These are phyloP conservation scores for Phaeoacremonium minimum DNA, from an alignment of 2,329 filamentous ascomycete species.

Conservation along the genomic window DNA sequence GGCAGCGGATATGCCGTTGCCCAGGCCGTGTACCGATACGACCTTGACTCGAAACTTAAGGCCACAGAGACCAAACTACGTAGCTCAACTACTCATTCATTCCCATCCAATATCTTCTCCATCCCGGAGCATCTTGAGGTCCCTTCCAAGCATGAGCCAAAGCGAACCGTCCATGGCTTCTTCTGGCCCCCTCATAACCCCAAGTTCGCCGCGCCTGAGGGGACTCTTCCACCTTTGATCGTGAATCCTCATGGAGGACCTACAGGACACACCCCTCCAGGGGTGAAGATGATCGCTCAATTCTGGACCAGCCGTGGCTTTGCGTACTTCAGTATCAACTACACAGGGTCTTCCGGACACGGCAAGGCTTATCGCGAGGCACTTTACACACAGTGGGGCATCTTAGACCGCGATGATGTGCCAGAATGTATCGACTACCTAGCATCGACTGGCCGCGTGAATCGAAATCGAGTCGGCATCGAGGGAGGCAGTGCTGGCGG, in stretches of 20 bases:
- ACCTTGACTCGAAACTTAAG: constrained; percentile 15
- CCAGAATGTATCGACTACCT: constrained; percentile 40
- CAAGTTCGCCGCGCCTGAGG: constrained; percentile 28
- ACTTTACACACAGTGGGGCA: constrained; percentile 45
- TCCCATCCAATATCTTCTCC: constrained; percentile 25
- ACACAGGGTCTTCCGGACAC: constrained; percentile 46
- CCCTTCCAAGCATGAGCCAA: constrained; percentile 17
- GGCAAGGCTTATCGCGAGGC: constrained; percentile 44
- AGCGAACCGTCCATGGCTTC: constrained; percentile 35
- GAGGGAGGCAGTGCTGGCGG: constrained; percentile 48
- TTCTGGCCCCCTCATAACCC: constrained; percentile 46
- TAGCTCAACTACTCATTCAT: constrained; percentile 21
- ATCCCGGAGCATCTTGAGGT: constrained; percentile 27
- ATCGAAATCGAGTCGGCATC: constrained; percentile 36
- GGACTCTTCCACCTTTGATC: constrained; percentile 41
- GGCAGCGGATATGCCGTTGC: constrained; percentile 23
- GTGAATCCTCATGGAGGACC: constrained; percentile 47
- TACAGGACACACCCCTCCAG: constrained; percentile 36
- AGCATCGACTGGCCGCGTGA: constrained; percentile 26
- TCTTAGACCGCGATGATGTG: constrained; percentile 45
- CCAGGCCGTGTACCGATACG: constrained; percentile 26
- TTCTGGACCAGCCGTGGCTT: constrained; percentile 52
- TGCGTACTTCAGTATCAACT: constrained; percentile 45
- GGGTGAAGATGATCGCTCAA: constrained; percentile 39
- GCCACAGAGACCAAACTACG: constrained; percentile 18